Evolutionary conservation across 1,139 yeast genomes (phyloP), one percentile per base, ranked within the genome.

Genomic region (Taphrina sp.): DNA sequence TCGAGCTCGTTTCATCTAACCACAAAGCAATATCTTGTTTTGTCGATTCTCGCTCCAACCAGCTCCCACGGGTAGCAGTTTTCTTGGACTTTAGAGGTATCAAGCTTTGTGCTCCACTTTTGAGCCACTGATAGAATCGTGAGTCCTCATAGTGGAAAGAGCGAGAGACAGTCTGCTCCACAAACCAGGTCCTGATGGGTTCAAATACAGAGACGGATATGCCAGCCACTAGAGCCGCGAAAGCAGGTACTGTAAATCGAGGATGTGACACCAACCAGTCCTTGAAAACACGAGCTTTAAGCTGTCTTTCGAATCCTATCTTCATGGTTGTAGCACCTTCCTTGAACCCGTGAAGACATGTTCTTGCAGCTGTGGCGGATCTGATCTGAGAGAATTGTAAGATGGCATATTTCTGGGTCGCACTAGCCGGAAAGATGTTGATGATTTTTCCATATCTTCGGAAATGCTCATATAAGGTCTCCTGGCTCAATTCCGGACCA

Each of bases 171-270:
- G 85, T 86, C 65, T 79, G 82, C 64, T 81, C 81, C 59, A 92
- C 81, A 65, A 81, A 84, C 72, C 83, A 85, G 60, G 85, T 83
- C 66, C 98, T 78, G 52, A 92, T 86, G 0, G 98, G 98, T 64
- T 92, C 97, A 70, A 92, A 92, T 47, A 92, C 78, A 36, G 87
- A 69, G 43, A 89, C 95, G 0, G 96, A 95, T 2, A 83, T 62
- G 3, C 88, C 85, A 1, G 96, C 90, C 3, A 82, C 58, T 1
- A 82, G 58, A 1, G 87, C 87, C 34, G 83, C 65, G 34, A 81
- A 57, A 5, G 80, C 66, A 61, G 95, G 94, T 29, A 89, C 74
- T 1, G 92, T 80, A 52, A 92, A 83, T 64, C 90, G 79, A 37
- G 94, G 84, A 66, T 92, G 98, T 62, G 80, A 81, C n/a, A 77